A percentile compares a stretch with the other conserved stretches of the same genome.
These are phyloP conservation scores for Anisodus acutangulus DNA, from an alignment of 257 asterid species.

Conservation along the genomic window DNA sequence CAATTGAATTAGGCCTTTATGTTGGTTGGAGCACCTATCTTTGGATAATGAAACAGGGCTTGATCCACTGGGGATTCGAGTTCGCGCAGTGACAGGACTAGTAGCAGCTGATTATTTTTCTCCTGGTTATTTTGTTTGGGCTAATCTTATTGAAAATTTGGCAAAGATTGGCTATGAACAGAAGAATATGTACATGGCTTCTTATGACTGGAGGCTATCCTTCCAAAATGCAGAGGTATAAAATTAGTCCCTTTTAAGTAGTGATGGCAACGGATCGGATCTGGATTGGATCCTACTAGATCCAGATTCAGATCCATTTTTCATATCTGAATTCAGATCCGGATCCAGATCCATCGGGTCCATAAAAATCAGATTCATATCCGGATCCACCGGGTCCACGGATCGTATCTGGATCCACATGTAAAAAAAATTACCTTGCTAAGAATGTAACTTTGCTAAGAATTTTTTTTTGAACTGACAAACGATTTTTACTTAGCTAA, in stretches of 20 bases:
- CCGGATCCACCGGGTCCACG: no score
- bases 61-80: constrained; percentile 90
- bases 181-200: constrained; percentile 90
- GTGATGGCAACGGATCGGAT: no score
- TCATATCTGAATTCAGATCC: no score
- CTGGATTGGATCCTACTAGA: no score
- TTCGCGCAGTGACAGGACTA: constrained; percentile 79
- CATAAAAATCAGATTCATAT: no score
- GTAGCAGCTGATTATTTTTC: constrained; percentile 94
- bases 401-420: no score
- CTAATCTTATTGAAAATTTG: constrained; percentile 83
- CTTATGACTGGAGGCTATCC: constrained; percentile 94
- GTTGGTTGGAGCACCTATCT: constrained; percentile 94
- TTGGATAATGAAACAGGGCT: constrained; percentile 94
- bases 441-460: no score
- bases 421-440: no score
- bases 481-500: no score
- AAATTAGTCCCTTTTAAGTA: background rate
- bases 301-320: no score
- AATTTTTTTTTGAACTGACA: no score
- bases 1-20: constrained; percentile 68
- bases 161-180: constrained; percentile 89
- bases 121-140: constrained; percentile 95
- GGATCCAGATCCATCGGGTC: no score
- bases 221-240: constrained; percentile 84